Percentiles rank a stretch among this genome's conserved stretches.
These are phyloP conservation scores for Colletotrichum sp. DNA, from an alignment of 2,329 filamentous ascomycete genomes.

Conservation along the genomic window DNA sequence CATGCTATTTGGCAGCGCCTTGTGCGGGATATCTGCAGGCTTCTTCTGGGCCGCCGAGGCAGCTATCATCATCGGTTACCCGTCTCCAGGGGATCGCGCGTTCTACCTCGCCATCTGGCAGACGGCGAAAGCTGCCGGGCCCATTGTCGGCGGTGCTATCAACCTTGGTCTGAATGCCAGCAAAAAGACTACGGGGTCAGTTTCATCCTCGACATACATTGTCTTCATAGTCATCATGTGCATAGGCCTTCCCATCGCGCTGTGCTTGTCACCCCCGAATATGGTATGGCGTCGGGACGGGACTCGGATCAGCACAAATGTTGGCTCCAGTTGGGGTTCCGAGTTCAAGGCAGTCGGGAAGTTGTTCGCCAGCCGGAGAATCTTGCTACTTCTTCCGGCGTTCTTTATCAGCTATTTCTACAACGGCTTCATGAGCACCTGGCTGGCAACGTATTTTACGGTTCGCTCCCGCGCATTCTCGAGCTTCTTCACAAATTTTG, in stretches of 20 bases:
- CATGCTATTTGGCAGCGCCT: constrained; percentile 64
- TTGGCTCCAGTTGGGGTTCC: background rate
- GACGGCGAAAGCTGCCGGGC: constrained; percentile 1
- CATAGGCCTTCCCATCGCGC: constrained; percentile 61
- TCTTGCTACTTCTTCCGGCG: background rate
- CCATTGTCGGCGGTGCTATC: constrained; percentile 67
- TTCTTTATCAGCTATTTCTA: constrained; percentile 11
- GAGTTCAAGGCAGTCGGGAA: background rate
- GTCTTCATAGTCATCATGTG: constrained; percentile 72
- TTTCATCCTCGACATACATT: constrained; percentile 69
- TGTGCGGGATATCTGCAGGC: constrained; percentile 43
- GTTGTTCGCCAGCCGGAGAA: background rate
- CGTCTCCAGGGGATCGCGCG: constrained; percentile 27
- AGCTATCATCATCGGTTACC: constrained; percentile 60
- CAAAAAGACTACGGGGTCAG: constrained; percentile 58
- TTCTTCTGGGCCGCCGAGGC: constrained; percentile 41
- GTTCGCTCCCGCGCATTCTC: constrained; percentile 3
- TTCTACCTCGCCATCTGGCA: constrained; percentile 6
- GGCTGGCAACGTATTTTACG: constrained; percentile 4
- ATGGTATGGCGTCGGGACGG: constrained; percentile 69
- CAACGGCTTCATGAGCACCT: constrained; percentile 6
- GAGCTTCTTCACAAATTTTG: constrained; percentile 4
- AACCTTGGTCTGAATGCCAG: constrained; percentile 68
- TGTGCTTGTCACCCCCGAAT: constrained; percentile 62
- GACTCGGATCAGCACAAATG: constrained; percentile 48